Base-by-base conservation (phyloP, 202 grass and related monocot species). In the Schoenoplectus triqueter region DNA sequence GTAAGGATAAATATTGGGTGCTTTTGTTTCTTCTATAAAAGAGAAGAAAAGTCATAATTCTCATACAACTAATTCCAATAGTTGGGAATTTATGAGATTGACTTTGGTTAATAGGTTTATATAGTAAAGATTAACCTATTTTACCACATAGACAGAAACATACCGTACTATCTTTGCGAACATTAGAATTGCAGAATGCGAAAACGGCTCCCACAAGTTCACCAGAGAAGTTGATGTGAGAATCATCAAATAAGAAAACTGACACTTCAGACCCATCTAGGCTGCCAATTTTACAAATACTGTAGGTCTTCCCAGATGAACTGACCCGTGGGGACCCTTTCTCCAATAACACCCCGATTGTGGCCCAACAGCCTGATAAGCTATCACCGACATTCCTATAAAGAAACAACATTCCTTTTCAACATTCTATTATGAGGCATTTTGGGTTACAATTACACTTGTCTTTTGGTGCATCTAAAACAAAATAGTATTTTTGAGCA, bases 301-400 rank as follows among this genome's bases (percentile, higher is more conserved):
- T 91, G 88, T 95, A 99, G 20, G 68, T 67, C 48, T 84, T 90
- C 57, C 93, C 96, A 80, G 90, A 57, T 50, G 93, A 88, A 64
- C 93, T 96, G 51, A 90, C 82, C 77, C 80, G 86, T 50, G 85
- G 76, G 85, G 83, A 69, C 52, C 93, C 93, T 81, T 90, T 94
- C 79, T 94, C 91, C 15, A 92, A 82, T 81, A 95, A 64, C 41
- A 99, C 90, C 63, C 96, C 96, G 10, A 84, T 88, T 51, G 96
- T 99, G 17, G 86, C 96, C 96, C 90, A 99, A 39, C 90, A 91
- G 31, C 96, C 93, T 19, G 90, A 94, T 87, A 95, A 87, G 64
- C 84, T 87, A 52, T 95, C 96, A 40, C 90, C 80, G 64, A 91
- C 84, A 64, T 92, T 95, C 87, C 96, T 95, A 63, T 31, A 31